Percentiles rank a stretch among this genome's conserved stretches.
These are phyloP conservation scores for Termitomyces bulborhizus DNA, from an alignment of 768 basidiomycete genomes.

Conservation along the genomic window DNA sequence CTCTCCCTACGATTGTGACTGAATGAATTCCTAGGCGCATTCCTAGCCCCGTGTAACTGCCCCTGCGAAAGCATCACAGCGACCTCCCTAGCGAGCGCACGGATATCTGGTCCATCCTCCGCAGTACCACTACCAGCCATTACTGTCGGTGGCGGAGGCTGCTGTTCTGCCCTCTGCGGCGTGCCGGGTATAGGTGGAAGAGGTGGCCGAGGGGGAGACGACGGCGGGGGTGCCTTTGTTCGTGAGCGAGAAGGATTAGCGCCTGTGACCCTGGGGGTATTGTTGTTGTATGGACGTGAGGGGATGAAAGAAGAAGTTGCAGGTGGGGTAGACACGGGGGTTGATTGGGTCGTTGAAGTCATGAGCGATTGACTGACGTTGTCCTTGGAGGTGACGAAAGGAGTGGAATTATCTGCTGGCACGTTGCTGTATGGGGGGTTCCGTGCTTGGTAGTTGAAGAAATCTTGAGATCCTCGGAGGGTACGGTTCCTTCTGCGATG, in stretches of 20 bases:
- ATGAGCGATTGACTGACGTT: not conserved
- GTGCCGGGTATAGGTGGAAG: not conserved
- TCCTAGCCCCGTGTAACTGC: conserved; percentile 2
- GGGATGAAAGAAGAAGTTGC: not conserved
- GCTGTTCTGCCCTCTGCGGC: not conserved
- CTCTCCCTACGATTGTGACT: not conserved
- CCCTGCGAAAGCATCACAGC: conserved; percentile 20
- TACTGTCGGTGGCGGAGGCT: not conserved
- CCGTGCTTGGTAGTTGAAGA: conserved; percentile 11
- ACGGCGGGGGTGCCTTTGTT: not conserved
- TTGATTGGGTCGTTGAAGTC: not conserved
- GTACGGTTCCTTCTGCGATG: conserved; percentile 5
- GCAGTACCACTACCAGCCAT: not conserved
- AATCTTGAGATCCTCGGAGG: conserved; percentile 9
- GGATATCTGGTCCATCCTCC: conserved; percentile 13
- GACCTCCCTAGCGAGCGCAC: conserved; percentile 24
- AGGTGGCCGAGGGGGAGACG: not conserved
- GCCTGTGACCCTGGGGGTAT: not conserved
- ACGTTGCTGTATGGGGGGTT: not conserved
- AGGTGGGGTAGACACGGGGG: not conserved
- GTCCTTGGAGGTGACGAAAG: not conserved
- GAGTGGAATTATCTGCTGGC: not conserved
- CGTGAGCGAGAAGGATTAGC: not conserved
- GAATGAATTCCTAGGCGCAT: not conserved
- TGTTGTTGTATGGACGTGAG: not conserved